Conservation (phyloP, 164 flowering plant genomes). For the Cinnamomum micranthum region DNA sequence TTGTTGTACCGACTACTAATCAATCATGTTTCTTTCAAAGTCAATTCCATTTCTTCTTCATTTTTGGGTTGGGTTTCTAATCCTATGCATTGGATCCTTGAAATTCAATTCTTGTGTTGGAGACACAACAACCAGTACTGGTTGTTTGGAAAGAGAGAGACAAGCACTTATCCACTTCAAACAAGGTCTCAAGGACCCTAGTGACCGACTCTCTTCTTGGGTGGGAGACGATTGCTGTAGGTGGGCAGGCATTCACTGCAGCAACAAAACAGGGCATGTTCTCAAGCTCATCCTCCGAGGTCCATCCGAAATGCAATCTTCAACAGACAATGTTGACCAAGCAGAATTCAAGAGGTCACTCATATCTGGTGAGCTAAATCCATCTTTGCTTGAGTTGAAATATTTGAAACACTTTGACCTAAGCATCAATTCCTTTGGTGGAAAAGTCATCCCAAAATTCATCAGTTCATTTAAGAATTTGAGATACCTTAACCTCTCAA, state of each 20-base stretch:
- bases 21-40: no score
- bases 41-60: no score
- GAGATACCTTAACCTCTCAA: no score
- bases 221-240: constrained; percentile 5
- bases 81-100: no score
- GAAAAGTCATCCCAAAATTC: constrained; percentile 6
- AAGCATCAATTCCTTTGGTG: constrained; percentile 5
- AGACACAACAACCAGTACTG: no score
- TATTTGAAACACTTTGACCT: constrained; percentile 10
- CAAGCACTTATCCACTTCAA: constrained; percentile 8
- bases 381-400: constrained; percentile 12
- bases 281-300: constrained; percentile 5
- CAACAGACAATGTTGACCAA: accelerated
- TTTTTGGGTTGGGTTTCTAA: no score
- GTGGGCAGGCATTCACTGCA: constrained; percentile 9
- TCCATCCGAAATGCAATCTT: neutral
- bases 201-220: constrained; percentile 6
- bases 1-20: no score
- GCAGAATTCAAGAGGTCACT: neutral
- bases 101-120: no score
- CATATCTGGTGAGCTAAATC: constrained; percentile 9
- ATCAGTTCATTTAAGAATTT: constrained; percentile 5
- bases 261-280: constrained; percentile 13
- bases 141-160: constrained; percentile 6
- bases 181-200: neutral